Evolutionary conservation across 202 grass and related monocot species (phyloP).

Genomic region (Setaria viridis): DNA sequence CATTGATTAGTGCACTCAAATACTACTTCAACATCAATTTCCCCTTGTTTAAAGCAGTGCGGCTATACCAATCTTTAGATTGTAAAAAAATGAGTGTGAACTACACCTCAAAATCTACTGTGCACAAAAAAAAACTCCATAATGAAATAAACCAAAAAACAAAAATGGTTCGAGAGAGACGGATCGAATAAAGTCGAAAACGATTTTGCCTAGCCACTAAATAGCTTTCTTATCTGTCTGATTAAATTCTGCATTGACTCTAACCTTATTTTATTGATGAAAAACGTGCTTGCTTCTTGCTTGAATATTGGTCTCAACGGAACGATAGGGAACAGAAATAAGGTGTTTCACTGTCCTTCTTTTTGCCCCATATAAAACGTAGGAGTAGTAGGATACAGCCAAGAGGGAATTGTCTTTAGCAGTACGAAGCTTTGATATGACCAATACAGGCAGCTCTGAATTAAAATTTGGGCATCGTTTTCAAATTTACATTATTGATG

Average conservation of each 20-base stretch:
- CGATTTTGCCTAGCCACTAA: background rate
- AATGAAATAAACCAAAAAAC: background rate
- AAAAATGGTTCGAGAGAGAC: background rate
- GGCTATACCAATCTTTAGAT: background rate
- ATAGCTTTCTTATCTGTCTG: background rate
- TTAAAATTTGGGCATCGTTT: constrained; percentile 10
- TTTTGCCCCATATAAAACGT: background rate
- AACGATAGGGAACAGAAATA: background rate
- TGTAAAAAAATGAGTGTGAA: background rate
- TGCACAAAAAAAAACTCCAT: background rate
- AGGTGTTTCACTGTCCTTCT: background rate
- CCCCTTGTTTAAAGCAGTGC: background rate
- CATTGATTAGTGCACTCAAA: background rate
- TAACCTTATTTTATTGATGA: background rate
- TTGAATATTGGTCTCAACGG: background rate
- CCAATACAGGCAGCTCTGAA: background rate
- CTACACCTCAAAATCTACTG: background rate
- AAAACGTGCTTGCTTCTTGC: background rate
- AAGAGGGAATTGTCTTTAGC: background rate
- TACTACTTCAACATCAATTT: background rate
- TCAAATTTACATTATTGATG: background rate
- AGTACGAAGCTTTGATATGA: constrained; percentile 17
- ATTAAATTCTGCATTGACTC: background rate
- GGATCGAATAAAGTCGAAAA: background rate
- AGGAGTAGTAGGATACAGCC: background rate